Conservation (phyloP, 2,329 filamentous ascomycete species). For the Alternaria metachromatica region DNA sequence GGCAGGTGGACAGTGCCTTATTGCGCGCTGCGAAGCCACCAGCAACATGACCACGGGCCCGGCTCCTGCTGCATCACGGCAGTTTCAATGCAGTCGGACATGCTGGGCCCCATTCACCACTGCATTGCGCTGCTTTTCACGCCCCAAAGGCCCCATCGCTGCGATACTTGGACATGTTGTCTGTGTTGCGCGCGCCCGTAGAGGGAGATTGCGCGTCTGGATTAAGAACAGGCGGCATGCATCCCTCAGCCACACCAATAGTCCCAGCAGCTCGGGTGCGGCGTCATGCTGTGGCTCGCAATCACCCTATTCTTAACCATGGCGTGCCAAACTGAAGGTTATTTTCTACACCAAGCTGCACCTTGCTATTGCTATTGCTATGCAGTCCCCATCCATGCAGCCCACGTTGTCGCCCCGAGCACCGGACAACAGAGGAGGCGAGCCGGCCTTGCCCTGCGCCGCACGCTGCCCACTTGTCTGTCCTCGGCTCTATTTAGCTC, state of each 20-base stretch:
- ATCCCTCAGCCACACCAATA: slow-evolving; percentile 19
- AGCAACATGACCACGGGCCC: slow-evolving; percentile 1
- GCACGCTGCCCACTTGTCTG: neutral
- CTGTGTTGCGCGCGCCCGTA: neutral
- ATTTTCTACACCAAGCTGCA: neutral
- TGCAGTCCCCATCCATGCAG: neutral
- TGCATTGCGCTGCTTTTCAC: neutral
- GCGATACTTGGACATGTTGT: neutral
- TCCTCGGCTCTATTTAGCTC: slow-evolving; percentile 7
- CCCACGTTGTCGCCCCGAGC: neutral
- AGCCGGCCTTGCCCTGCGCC: slow-evolving; percentile 12
- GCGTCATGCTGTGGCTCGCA: slow-evolving; percentile 19
- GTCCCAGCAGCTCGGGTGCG: slow-evolving; percentile 13
- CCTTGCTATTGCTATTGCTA: neutral
- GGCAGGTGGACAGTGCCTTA: slow-evolving; percentile 20
- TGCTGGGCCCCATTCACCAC: neutral
- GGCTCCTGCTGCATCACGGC: neutral
- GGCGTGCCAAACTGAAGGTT: slow-evolving; percentile 7
- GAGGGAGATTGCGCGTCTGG: slow-evolving; percentile 25
- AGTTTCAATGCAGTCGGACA: neutral
- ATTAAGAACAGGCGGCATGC: slow-evolving; percentile 16
- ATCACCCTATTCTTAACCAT: slow-evolving; percentile 8
- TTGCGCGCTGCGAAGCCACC: slow-evolving; percentile 6
- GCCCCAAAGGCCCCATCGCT: neutral
- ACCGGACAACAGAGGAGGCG: slow-evolving; percentile 1